Evolutionary conservation across 2,329 filamentous ascomycete genomes (phyloP).

Genomic region (Sporothrix protearum): DNA sequence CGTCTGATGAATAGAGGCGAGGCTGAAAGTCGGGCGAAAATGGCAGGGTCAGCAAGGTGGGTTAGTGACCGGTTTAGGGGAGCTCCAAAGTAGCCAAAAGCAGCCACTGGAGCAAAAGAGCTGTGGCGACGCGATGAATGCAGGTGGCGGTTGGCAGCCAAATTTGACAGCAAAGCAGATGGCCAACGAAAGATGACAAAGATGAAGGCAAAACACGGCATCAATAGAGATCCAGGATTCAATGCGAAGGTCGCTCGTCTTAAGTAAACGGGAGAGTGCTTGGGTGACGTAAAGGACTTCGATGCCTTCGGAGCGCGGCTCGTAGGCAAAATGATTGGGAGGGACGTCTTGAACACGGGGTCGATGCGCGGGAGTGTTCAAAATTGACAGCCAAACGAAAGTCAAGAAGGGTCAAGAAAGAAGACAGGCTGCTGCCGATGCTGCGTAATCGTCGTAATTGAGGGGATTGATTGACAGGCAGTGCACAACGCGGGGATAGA

Average conservation of each 20-base stretch:
- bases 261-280: neutral
- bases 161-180: neutral
- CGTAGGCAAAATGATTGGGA: neutral
- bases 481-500: neutral
- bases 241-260: neutral
- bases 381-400: neutral
- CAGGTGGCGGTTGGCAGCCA: neutral
- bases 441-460: slow-evolving; percentile 19
- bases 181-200: neutral
- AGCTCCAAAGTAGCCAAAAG: neutral
- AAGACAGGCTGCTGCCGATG: slow-evolving; percentile 12
- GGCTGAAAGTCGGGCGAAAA: slow-evolving; percentile 5
- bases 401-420: neutral
- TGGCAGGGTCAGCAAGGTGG: neutral
- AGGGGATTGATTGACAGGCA: neutral
- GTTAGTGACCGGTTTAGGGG: neutral
- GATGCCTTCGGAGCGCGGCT: slow-evolving; percentile 22
- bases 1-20: neutral
- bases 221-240: neutral
- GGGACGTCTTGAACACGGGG: neutral
- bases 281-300: slow-evolving; percentile 24
- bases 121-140: neutral
- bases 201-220: neutral
- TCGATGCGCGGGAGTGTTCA: neutral
- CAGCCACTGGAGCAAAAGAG: neutral